Conservation (phyloP, 2,329 filamentous ascomycete species). For the Cercospora sp. region DNA sequence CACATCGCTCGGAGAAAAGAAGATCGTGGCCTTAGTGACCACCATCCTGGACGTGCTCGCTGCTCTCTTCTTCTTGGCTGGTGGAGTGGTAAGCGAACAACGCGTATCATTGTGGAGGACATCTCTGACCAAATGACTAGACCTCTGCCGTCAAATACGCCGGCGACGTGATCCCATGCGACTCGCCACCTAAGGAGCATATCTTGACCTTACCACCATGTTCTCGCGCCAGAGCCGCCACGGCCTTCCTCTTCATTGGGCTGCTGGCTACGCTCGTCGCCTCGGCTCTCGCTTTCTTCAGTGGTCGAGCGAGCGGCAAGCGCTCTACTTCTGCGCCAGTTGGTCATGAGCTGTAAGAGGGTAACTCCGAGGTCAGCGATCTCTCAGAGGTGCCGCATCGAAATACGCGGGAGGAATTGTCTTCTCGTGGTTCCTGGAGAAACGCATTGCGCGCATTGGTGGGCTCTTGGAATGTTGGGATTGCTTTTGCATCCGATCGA, state of each 20-base stretch:
- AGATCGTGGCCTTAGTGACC: constrained; percentile 6
- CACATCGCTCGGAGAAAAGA: neutral
- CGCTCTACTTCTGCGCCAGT: neutral
- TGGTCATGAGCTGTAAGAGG: neutral
- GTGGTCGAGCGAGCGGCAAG: neutral
- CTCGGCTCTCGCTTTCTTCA: constrained; percentile 11
- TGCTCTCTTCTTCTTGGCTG: constrained; percentile 22
- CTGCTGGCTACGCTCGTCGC: constrained; percentile 10
- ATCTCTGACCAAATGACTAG: neutral
- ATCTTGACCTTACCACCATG: neutral
- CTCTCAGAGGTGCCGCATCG: neutral
- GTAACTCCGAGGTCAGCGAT: neutral
- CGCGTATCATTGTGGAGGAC: neutral
- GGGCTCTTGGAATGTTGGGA: neutral
- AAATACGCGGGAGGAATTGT: neutral
- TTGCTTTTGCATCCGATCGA: neutral
- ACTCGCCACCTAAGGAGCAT: neutral
- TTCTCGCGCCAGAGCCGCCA: constrained; percentile 6
- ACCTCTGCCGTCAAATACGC: constrained; percentile 9
- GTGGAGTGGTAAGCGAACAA: constrained; percentile 16
- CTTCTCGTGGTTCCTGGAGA: neutral
- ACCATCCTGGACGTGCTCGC: constrained; percentile 16
- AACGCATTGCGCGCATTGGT: neutral
- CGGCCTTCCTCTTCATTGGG: constrained; percentile 22
- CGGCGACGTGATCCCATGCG: neutral